Base-by-base conservation (phyloP, 768 basidiomycete genomes). In the Sutorius australiensis region DNA sequence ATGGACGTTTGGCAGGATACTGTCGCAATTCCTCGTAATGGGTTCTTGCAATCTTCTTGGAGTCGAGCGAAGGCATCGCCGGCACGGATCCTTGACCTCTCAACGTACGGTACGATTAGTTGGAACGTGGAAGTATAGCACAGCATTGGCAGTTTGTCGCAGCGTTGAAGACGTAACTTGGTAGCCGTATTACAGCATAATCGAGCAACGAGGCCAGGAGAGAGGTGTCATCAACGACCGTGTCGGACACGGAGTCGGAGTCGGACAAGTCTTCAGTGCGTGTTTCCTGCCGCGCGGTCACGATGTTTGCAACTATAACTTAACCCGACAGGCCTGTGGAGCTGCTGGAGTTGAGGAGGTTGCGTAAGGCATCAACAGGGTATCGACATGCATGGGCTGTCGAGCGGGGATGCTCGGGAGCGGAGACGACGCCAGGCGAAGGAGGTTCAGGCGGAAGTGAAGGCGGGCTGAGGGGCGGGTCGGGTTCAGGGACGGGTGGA, bases 361-460 rank as follows among this genome's bases (percentile, higher is more conserved):
- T 95, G 24, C 79, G 84, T 47, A 84, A 80, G 63, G 66, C 80
- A 24, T 30, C 75, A 89, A 51, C 81, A 85, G 64, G 95, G 95
- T 2, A 97, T 98, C 47, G 93, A 97, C 60, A 80, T 83, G 1
- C 76, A 83, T 44, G 93, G 87, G 64, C 74, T 99, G 13, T 91
- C 86, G 67, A 84, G 87, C 56, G 95, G 95, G 0, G 93, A 92
- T 62, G 77, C 67, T 9, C 86, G 81, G 73, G 87, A 82, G 76
- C 87, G 80, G 73, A 79, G 79, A 64, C 82, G 84, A 64, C 73
- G 77, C 46, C 71, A 71, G 14, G 64, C 71, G 17, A 81, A 80
- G 45, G 67, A 61, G 28, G 62, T 63, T 19, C 55, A 24, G 24
- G 24, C 46, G 40, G 83, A 82, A 51, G 74, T 11, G 59, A 73